These are phyloP conservation scores for Gnaphalium uliginosum DNA, from an alignment of 129 eudicot species.

Conservation along the genomic window DNA sequence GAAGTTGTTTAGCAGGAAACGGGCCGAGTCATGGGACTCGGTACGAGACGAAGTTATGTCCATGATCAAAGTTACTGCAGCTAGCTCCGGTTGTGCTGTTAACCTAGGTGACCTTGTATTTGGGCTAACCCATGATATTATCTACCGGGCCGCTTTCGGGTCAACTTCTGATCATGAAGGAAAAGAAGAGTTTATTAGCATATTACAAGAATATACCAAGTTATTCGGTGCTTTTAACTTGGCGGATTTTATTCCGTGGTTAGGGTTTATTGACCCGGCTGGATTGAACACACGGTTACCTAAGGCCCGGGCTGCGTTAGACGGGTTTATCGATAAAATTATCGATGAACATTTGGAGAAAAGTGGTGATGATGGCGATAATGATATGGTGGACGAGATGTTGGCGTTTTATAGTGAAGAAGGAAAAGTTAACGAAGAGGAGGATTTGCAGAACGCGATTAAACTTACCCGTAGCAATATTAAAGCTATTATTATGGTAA, in stretches of 20 bases:
- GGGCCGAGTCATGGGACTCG: slow-evolving; percentile 97
- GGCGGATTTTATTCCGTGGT: slow-evolving; percentile 75
- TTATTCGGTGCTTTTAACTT: slow-evolving; percentile 85
- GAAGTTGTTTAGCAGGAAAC: slow-evolving; percentile 76
- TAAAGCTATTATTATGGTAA: slow-evolving; percentile 91
- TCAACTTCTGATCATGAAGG: slow-evolving; percentile 52
- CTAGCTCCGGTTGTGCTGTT: slow-evolving; percentile 46
- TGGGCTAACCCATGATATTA: slow-evolving; percentile 66
- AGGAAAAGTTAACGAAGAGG: slow-evolving; percentile 52
- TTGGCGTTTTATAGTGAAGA: slow-evolving; percentile 67
- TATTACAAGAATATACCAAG: slow-evolving; percentile 79
- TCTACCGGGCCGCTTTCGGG: slow-evolving; percentile 90
- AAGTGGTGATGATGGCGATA: slow-evolving; percentile 28
- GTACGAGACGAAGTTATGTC: slow-evolving; percentile 72
- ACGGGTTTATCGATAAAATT: slow-evolving; percentile 73
- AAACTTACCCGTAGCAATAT: slow-evolving; percentile 69
- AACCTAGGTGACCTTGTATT: slow-evolving; percentile 80
- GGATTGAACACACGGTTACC: slow-evolving; percentile 56
- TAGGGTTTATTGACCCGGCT: slow-evolving; percentile 66
- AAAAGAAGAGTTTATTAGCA: slow-evolving; percentile 75
- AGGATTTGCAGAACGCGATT: slow-evolving; percentile 64
- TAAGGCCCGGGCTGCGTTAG: slow-evolving; percentile 65
- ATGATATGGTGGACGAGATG: slow-evolving; percentile 87
- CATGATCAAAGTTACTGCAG: slow-evolving; percentile 49
- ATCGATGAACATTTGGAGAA: slow-evolving; percentile 70